Base-by-base conservation (phyloP, 2,329 filamentous ascomycete genomes). In the Alternaria brassicicola region DNA sequence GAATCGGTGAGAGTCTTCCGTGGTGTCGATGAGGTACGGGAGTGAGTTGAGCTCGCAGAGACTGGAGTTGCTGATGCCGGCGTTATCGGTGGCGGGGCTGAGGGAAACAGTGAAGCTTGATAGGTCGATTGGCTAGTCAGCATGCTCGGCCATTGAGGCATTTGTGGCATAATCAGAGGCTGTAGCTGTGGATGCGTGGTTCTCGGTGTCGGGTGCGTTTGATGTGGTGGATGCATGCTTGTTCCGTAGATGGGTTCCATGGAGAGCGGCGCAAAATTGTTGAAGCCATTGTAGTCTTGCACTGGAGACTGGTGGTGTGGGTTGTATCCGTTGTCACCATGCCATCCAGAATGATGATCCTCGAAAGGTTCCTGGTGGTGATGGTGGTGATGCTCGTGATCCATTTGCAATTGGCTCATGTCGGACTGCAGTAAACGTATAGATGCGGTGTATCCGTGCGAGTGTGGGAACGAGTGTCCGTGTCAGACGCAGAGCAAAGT, bases 1-100 rank as follows among this genome's bases (percentile, higher is more conserved):
- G 92, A 89, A 72, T 97, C 92, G 7, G 93, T 97, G 68, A 99
- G 82, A 1, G 94, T 98, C 78, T 92, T 92, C 67, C 93, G 85
- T 4, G 91, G 90, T 46, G 89, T 91, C 46, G 89, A 79, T 59
- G 69, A 81, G 63, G 73, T 81, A 69, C 73, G 73, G 19, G 76
- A 76, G 26, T 72, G 70, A 10, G 76, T 78, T 9, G 76, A 77
- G 15, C 75, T 72, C 49, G 77, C 76, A 17, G 77, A 78, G 36
- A 78, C 75, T 48, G 76, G 77, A 25, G 76, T 78, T 21, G 76
- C 72, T 12, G 75, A 75, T 52, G 74, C 75, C 17, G 76, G 74
- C 17, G 74, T 76, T 41, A 77, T 72, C 35, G 74, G 73, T 19
- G 76, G 70, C 25, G 76, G 74, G 8, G 75, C 74, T 2, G 74